phyloP scores from a whole-genome alignment of 345 rosid genomes.

The Linum tenue region DNA sequence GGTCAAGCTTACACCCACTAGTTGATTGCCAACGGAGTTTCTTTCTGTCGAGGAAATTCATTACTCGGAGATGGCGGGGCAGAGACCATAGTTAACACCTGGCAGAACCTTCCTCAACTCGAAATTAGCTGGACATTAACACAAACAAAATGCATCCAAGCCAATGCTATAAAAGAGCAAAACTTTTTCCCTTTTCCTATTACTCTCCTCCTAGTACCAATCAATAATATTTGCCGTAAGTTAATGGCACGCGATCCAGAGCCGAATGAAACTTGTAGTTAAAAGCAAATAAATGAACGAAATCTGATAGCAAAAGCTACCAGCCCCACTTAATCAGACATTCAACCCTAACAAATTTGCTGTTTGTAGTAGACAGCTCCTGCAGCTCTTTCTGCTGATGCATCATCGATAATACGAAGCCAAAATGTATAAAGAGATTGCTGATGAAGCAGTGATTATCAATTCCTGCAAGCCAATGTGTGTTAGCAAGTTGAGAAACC shows the following conservation, averaged over 20 bases:
- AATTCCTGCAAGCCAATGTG: conserved; percentile 45
- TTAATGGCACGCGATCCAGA: not conserved
- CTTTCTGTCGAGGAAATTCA: too few species aligned
- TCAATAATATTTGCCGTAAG: not conserved
- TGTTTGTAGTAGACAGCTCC: not conserved
- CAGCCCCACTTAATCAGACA: not conserved
- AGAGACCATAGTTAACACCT: too few species aligned
- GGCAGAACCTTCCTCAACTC: too few species aligned
- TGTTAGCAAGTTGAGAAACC: not conserved
- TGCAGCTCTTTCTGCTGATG: conserved; percentile 1
- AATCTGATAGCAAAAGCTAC: not conserved
- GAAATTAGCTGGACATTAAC: too few species aligned
- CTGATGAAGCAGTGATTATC: conserved; percentile 43
- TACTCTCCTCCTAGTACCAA: not conserved
- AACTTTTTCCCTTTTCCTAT: not conserved
- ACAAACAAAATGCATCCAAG: too few species aligned
- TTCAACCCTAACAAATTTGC: not conserved
- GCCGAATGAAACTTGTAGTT: not conserved
- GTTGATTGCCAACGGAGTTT: too few species aligned
- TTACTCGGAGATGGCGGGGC: too few species aligned
- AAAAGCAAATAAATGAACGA: too few species aligned
- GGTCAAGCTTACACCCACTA: too few species aligned
- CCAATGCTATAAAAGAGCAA: not conserved
- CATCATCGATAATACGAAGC: conserved; percentile 42
- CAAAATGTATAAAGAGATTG: conserved; percentile 39